Evolutionary conservation across 2,329 filamentous ascomycete species (phyloP).

Genomic region (Zasmidium citrigriseum): DNA sequence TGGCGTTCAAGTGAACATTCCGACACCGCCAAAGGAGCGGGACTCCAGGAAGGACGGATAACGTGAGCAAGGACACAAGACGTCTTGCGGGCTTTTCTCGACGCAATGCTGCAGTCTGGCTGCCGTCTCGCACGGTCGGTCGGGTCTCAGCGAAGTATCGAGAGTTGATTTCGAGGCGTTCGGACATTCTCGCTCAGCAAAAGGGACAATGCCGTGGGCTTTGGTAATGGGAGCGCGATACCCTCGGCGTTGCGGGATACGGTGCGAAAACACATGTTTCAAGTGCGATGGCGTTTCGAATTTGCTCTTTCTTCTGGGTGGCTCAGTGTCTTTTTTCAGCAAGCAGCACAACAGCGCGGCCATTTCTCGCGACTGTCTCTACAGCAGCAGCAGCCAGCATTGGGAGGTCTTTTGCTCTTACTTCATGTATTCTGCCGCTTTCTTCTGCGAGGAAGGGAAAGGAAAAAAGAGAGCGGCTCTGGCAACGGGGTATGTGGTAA

Average conservation of each 20-base stretch:
- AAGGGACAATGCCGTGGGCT: background rate
- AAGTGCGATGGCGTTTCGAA: background rate
- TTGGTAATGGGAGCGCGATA: background rate
- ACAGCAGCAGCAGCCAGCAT: constrained; percentile 1
- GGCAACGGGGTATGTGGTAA: background rate
- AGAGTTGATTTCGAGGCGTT: background rate
- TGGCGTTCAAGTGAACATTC: constrained; percentile 33
- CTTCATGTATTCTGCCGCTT: background rate
- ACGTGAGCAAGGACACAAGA: background rate
- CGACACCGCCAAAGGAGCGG: constrained; percentile 25
- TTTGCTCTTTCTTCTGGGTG: constrained; percentile 1
- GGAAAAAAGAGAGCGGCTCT: background rate
- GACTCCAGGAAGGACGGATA: constrained; percentile 15
- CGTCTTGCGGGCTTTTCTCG: background rate
- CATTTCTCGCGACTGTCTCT: background rate
- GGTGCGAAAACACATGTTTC: constrained; percentile 2
- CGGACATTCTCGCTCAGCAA: background rate
- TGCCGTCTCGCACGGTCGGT: background rate
- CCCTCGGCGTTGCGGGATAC: background rate
- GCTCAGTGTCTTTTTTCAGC: background rate
- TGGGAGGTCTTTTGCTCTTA: constrained; percentile 3
- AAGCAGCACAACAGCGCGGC: background rate
- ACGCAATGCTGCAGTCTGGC: background rate
- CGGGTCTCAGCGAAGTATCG: background rate
- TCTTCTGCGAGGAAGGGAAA: background rate